Percentiles rank a stretch among this genome's conserved stretches.
Evolutionary conservation across 1,284 basidiomycete genomes (phyloP).

Genomic region (Leucoagaricus sp.): DNA sequence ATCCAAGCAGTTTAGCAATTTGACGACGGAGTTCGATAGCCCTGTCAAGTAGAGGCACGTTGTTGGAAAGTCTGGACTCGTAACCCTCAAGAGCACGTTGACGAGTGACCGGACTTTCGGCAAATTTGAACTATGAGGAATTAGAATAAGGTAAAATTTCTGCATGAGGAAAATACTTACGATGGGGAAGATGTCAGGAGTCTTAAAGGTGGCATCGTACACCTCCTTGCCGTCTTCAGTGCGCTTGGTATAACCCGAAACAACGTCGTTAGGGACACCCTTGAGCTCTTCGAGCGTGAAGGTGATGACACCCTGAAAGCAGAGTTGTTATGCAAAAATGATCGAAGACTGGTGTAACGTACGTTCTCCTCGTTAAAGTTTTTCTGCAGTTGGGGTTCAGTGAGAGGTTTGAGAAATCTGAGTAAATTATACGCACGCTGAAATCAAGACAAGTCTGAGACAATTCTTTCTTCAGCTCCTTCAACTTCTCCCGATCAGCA

Average conservation of each 20-base stretch:
- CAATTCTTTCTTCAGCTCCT: slow-evolving; percentile 65
- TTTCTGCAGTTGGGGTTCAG: slow-evolving; percentile 49
- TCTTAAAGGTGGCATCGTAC: slow-evolving; percentile 67
- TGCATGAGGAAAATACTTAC: slow-evolving; percentile 39
- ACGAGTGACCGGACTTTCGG: slow-evolving; percentile 69
- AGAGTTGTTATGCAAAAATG: not conserved
- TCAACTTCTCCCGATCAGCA: slow-evolving; percentile 58
- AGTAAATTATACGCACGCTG: slow-evolving; percentile 46
- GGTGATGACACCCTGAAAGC: slow-evolving; percentile 53
- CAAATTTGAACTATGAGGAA: slow-evolving; percentile 68
- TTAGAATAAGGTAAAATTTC: not conserved
- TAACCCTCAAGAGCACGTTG: slow-evolving; percentile 62
- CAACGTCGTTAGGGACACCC: slow-evolving; percentile 76
- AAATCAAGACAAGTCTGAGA: slow-evolving; percentile 75
- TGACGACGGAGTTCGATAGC: slow-evolving; percentile 68
- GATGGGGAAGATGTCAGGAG: slow-evolving; percentile 75
- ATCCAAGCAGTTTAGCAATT: slow-evolving; percentile 68
- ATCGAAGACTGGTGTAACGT: not conserved
- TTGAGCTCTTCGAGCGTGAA: slow-evolving; percentile 76
- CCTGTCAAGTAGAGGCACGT: slow-evolving; percentile 67
- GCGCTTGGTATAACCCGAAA: slow-evolving; percentile 72
- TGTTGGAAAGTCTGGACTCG: slow-evolving; percentile 67
- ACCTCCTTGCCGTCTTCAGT: slow-evolving; percentile 56
- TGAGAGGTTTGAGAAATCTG: not conserved
- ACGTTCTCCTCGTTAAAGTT: slow-evolving; percentile 88